Percentiles rank a stretch among this genome's conserved stretches.
Conservation (phyloP, 2,329 filamentous ascomycete genomes). For the Penicillium nordicum region DNA sequence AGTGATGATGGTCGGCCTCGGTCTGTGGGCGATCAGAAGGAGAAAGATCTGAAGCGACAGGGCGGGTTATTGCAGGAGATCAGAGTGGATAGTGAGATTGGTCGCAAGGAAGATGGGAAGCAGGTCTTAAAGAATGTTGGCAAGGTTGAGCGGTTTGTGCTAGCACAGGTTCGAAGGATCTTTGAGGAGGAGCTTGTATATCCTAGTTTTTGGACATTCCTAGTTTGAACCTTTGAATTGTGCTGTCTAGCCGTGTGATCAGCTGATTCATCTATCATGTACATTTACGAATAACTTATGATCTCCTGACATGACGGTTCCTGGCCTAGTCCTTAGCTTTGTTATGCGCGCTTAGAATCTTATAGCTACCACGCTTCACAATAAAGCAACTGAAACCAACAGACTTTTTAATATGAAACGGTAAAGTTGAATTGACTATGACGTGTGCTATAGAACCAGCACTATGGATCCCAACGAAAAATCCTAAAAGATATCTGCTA, state of each 20-base stretch:
- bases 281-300: conserved; percentile 20
- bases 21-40: conserved; percentile 38
- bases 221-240: conserved; percentile 58
- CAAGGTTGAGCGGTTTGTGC: conserved; percentile 95
- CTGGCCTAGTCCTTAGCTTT: background rate
- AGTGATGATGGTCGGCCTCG: conserved; percentile 32
- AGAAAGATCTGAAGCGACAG: conserved; percentile 58
- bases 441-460: background rate
- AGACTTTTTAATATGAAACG: background rate
- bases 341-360: background rate
- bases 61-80: conserved; percentile 88
- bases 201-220: conserved; percentile 96
- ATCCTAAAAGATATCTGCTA: background rate
- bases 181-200: conserved; percentile 99
- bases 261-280: conserved; percentile 11
- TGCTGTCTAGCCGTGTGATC: too few species aligned
- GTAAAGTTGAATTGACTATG: conserved; percentile 1
- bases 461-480: background rate
- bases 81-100: conserved; percentile 95
- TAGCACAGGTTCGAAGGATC: conserved; percentile 93
- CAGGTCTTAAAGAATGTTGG: conserved; percentile 97
- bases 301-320: conserved; percentile 8
- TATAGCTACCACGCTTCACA: background rate
- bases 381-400: background rate
- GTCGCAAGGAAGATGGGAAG: conserved; percentile 83